Conservation (phyloP, 345 rosid species). For the Hibiscus mutabilis region DNA sequence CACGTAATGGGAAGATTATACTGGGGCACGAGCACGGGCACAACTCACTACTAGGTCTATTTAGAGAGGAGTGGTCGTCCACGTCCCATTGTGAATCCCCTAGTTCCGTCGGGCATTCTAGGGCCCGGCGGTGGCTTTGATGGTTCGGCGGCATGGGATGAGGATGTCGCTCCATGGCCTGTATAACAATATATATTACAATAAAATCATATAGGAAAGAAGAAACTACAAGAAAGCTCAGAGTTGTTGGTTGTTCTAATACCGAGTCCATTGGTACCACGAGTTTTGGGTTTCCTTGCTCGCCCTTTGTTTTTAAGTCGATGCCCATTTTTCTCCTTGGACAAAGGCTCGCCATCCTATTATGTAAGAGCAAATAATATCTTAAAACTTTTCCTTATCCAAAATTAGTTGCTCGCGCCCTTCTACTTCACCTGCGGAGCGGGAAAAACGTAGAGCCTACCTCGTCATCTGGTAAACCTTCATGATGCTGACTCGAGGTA, state of each 20-base stretch:
- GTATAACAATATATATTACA: neutral
- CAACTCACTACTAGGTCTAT: too few species aligned
- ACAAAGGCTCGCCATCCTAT: too few species aligned
- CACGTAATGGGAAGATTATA: too few species aligned
- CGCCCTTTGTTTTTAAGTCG: conserved; percentile 41
- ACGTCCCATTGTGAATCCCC: conserved; percentile 45
- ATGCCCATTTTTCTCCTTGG: conserved; percentile 23
- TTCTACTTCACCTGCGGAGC: too few species aligned
- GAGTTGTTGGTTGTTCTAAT: neutral
- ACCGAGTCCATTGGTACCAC: conserved; percentile 45
- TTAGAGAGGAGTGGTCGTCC: conserved; percentile 41
- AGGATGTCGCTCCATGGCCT: conserved; percentile 64
- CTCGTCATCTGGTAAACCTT: conserved; percentile 52
- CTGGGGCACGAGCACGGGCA: too few species aligned
- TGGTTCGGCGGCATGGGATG: conserved; percentile 35
- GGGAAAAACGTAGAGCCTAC: conserved; percentile 15
- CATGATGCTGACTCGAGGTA: conserved; percentile 34
- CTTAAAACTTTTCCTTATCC: too few species aligned
- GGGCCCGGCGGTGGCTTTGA: conserved; percentile 88
- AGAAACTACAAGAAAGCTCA: neutral
- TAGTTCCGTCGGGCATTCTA: conserved; percentile 53
- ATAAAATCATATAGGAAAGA: neutral
- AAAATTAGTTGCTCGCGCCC: too few species aligned
- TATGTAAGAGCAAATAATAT: too few species aligned
- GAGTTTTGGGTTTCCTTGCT: conserved; percentile 44